Percentiles rank a stretch among this genome's conserved stretches.
Conservation (phyloP, 1,139 yeast genomes). For the Lodderomyces jiufengensis region DNA sequence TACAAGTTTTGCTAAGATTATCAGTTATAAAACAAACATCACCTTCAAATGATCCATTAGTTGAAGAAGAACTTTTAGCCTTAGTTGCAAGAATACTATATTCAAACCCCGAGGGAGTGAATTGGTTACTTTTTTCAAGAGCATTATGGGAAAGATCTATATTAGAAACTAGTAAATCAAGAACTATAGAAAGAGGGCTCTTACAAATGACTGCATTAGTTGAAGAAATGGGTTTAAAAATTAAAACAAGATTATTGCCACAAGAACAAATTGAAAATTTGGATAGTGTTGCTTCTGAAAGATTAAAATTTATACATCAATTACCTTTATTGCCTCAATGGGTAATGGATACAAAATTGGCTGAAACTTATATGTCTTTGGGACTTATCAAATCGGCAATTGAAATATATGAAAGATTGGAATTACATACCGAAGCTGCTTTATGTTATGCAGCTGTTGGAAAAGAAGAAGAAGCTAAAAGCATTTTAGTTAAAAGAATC, state of each 20-base stretch:
- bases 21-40: constrained; percentile 65
- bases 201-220: constrained; percentile 90
- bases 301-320: constrained; percentile 70
- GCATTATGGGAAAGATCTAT: constrained; percentile 90
- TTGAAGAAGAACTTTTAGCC: constrained; percentile 80
- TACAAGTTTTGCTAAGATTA: constrained; percentile 68
- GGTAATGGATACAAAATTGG: constrained; percentile 77
- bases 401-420: constrained; percentile 80
- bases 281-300: constrained; percentile 37
- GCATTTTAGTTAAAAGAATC: constrained; percentile 54
- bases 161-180: constrained; percentile 74
- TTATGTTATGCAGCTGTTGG: constrained; percentile 88
- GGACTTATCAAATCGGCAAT: constrained; percentile 87
- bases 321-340: constrained; percentile 81
- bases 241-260: constrained; percentile 60
- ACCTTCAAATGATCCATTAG: constrained; percentile 66
- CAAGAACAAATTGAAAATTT: constrained; percentile 21
- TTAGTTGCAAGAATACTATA: constrained; percentile 68
- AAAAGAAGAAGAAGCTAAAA: constrained; percentile 64
- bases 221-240: constrained; percentile 79
- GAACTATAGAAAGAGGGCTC: constrained; percentile 91
- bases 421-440: constrained; percentile 80
- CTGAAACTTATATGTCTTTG: constrained; percentile 82
- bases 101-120: constrained; percentile 43
- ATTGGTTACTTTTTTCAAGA: constrained; percentile 79